phyloP scores from a whole-genome alignment of 441 rosid species.

The Isatis lusitanica region DNA sequence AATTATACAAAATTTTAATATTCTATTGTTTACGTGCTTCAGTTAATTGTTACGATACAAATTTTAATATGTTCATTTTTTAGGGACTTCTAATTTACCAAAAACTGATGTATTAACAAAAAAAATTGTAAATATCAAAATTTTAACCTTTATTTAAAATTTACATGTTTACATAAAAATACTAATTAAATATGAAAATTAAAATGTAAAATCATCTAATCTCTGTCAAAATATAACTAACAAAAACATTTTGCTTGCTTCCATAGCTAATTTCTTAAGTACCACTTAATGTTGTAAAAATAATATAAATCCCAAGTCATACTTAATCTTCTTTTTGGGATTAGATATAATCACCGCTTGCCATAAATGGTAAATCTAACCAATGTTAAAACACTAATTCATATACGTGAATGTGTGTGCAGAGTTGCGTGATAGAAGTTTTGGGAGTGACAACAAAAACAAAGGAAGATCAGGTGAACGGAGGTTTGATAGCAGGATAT shows the following conservation, averaged over 20 bases:
- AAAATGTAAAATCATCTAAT: neutral
- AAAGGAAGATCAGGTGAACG: neutral
- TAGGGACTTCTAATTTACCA: neutral
- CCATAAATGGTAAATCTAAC: no score
- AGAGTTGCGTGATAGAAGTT: neutral
- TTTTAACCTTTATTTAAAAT: neutral
- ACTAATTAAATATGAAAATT: neutral
- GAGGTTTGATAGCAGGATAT: neutral
- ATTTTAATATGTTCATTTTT: no score
- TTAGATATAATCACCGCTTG: no score
- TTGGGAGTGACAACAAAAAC: slow-evolving; percentile 1
- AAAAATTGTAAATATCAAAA: neutral
- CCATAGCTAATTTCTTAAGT: no score
- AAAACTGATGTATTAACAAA: neutral
- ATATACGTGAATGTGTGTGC: neutral
- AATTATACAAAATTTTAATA: no score
- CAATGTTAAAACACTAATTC: no score
- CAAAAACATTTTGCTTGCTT: no score
- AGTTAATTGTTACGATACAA: neutral
- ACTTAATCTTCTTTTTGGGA: no score
- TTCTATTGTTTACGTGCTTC: no score
- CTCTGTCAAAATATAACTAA: neutral
- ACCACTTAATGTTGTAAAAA: no score
- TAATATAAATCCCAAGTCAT: no score
- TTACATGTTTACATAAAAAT: neutral